phyloP scores from a whole-genome alignment of 352 stramenopile genomes.

The Phytophthora megakarya region DNA sequence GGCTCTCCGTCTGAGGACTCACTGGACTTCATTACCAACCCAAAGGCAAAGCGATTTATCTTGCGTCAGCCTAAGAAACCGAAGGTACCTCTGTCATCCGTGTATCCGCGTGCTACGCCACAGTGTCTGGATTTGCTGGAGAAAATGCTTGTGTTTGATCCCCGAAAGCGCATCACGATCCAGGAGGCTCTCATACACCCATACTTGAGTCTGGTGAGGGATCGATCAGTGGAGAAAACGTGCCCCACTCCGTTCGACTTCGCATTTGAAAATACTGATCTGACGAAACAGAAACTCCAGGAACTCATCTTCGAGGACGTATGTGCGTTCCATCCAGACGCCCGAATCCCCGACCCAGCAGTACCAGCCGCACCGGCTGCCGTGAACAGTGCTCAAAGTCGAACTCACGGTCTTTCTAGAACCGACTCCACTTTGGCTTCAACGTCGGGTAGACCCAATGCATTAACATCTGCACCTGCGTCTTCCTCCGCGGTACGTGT shows the following conservation, averaged over 20 bases:
- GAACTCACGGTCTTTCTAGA: constrained; percentile 18
- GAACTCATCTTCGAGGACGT: constrained; percentile 93
- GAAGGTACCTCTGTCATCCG: constrained; percentile 75
- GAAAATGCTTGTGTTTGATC: constrained; percentile 94
- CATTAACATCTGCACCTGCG: constrained; percentile 6
- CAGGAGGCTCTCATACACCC: constrained; percentile 77
- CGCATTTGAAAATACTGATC: constrained; percentile 85
- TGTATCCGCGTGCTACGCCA: constrained; percentile 86
- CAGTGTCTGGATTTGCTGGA: constrained; percentile 91
- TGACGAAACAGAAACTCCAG: constrained; percentile 91
- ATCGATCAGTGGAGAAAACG: constrained; percentile 73
- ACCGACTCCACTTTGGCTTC: constrained; percentile 27
- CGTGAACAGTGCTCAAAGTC: constrained; percentile 21
- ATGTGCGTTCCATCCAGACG: constrained; percentile 87
- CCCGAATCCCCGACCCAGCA: constrained; percentile 50
- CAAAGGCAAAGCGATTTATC: constrained; percentile 90
- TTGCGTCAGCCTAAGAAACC: constrained; percentile 87
- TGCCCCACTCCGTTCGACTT: constrained; percentile 87
- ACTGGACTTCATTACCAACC: constrained; percentile 90
- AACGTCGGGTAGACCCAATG: constrained; percentile 14
- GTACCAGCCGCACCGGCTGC: constrained; percentile 7
- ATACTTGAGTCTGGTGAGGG: constrained; percentile 79
- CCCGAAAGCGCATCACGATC: constrained; percentile 84
- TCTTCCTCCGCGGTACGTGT: constrained; percentile 21
- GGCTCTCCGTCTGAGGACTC: constrained; percentile 78